Evolutionary conservation across 768 basidiomycete species (phyloP).

Genomic region (Obba rivulosa): DNA sequence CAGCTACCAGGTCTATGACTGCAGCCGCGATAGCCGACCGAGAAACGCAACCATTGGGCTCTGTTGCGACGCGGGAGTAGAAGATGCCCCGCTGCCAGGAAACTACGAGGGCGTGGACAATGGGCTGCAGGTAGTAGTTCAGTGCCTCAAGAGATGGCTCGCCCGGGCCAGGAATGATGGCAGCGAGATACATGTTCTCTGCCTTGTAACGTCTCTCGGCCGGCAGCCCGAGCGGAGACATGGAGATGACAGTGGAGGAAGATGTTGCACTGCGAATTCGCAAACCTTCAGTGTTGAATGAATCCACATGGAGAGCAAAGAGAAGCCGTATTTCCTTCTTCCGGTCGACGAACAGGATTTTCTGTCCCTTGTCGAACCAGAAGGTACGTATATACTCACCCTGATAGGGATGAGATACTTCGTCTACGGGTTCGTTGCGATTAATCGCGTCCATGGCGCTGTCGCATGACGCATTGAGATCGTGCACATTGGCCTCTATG

Average conservation of each 20-base stretch:
- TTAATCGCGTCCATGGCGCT: slow-evolving; percentile 8
- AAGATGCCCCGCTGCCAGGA: slow-evolving; percentile 14
- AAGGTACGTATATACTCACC: neutral
- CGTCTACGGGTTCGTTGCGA: neutral
- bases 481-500: neutral
- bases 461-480: slow-evolving; percentile 5
- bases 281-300: slow-evolving; percentile 2
- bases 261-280: neutral
- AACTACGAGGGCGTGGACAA: slow-evolving; percentile 17
- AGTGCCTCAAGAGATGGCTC: slow-evolving; percentile 15
- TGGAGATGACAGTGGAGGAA: slow-evolving; percentile 24
- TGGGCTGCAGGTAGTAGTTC: slow-evolving; percentile 19
- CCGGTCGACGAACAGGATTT: slow-evolving; percentile 2
- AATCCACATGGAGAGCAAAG: slow-evolving; percentile 6
- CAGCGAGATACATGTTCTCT: slow-evolving; percentile 27
- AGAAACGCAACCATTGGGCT: slow-evolving; percentile 7
- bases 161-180: slow-evolving; percentile 20
- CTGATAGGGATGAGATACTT: neutral
- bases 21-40: slow-evolving; percentile 13
- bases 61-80: slow-evolving; percentile 9
- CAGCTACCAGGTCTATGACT: slow-evolving; percentile 27
- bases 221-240: slow-evolving; percentile 31
- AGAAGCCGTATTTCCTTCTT: neutral
- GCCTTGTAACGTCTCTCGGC: slow-evolving; percentile 24
- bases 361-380: neutral